Percentiles rank a stretch among this genome's conserved stretches.
Conservation (phyloP, 2,329 filamentous ascomycete species). For the Sordariomycetes sp. region DNA sequence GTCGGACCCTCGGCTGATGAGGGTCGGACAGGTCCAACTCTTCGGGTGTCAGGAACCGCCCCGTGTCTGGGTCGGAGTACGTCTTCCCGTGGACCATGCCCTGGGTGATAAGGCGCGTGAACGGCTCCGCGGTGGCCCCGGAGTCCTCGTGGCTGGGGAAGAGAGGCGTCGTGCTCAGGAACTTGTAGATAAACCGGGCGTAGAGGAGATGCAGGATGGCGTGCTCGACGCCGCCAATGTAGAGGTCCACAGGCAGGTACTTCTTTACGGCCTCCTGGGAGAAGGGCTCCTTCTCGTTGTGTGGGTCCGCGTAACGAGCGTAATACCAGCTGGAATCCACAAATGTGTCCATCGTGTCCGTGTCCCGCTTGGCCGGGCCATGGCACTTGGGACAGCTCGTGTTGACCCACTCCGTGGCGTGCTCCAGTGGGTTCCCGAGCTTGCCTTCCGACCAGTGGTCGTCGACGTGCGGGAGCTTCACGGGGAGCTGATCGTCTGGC, state of each 20-base stretch:
- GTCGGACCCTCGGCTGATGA: slow-evolving; percentile 43
- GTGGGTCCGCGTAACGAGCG: slow-evolving; percentile 62
- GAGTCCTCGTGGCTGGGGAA: slow-evolving; percentile 23
- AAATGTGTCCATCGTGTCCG: slow-evolving; percentile 94
- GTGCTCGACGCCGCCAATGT: slow-evolving; percentile 81
- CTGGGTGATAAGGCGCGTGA: slow-evolving; percentile 71
- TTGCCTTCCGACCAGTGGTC: slow-evolving; percentile 55
- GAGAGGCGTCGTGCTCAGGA: slow-evolving; percentile 46
- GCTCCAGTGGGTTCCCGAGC: slow-evolving; percentile 64
- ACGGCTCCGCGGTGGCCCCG: slow-evolving; percentile 48
- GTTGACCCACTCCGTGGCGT: slow-evolving; percentile 59
- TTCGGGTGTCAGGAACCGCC: slow-evolving; percentile 62
- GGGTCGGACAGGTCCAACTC: slow-evolving; percentile 55
- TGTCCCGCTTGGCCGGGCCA: slow-evolving; percentile 62
- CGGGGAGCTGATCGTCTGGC: slow-evolving; percentile 62
- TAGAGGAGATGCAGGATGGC: slow-evolving; percentile 85
- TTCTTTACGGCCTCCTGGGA: slow-evolving; percentile 39
- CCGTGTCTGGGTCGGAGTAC: slow-evolving; percentile 59
- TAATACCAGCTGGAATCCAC: slow-evolving; percentile 95
- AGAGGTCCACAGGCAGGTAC: slow-evolving; percentile 68
- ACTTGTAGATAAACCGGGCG: slow-evolving; percentile 82
- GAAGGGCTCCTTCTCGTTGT: slow-evolving; percentile 49
- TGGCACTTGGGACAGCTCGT: slow-evolving; percentile 63
- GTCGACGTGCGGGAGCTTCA: slow-evolving; percentile 57
- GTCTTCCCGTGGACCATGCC: slow-evolving; percentile 91